Base-by-base conservation (phyloP, 2,329 filamentous ascomycete species). In the Diaporthe velutina region DNA sequence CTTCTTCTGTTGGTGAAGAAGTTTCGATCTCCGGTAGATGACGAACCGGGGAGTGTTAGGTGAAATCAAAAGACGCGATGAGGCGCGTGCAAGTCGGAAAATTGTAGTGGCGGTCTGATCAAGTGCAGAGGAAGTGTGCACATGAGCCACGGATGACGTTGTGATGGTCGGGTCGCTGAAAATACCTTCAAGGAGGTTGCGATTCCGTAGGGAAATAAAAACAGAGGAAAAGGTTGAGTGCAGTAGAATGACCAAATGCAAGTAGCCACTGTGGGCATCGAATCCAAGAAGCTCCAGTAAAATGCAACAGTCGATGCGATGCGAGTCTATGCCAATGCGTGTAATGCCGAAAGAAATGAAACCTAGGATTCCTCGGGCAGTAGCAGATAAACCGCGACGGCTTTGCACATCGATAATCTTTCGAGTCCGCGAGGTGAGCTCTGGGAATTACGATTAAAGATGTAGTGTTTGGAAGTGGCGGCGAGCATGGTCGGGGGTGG, bases 241-340 rank as follows among this genome's bases (percentile, higher is more conserved):
- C 57, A 57, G 38, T 66, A 50, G 30, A 54, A 70, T 70, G 68
- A 72, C 74, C 73, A 73, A 72, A 76, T 73, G 73, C 75, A 73
- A 74, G 42, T 58, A 64, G 75, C 75, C 73, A 70, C 54, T 67
- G 22, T 61, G 48, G 75, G 68, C 73, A 74, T 76, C 73, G 73
- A 77, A 80, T 80, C 79, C 79, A 79, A 79, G 76, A 77, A 77
- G 77, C 66, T 75, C 78, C 76, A 75, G 74, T 71, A 72, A 75
- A 77, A 76, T 77, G 79, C 78, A 76, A 75, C 68, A 76, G 68
- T 66, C 73, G 73, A 78, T 77, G 73, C 74, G 73, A 76, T 77
- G 78, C 76, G 74, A 78, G 77, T 74, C 74, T 79, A 80, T 79
- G 78, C 78, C 78, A 79, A 80, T 80, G 78, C 77, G 77, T 80